These are phyloP conservation scores for Beauveria brongniartii DNA, from an alignment of 2,329 filamentous ascomycete species.

Conservation along the genomic window DNA sequence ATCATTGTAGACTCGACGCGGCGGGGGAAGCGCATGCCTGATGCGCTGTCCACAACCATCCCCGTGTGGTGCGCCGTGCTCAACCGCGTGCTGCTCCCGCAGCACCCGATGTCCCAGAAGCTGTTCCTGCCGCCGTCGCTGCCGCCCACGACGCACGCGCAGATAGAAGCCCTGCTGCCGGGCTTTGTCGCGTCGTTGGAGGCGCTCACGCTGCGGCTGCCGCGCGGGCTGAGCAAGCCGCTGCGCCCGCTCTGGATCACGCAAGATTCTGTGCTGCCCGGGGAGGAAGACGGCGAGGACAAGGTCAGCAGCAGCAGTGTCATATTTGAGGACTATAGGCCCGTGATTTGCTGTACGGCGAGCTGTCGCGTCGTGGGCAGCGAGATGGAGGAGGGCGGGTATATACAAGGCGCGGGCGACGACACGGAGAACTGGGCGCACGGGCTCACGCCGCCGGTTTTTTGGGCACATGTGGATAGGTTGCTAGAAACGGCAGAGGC, in stretches of 20 bases:
- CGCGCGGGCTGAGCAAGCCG: constrained; percentile 56
- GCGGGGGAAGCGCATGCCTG: constrained; percentile 88
- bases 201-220: constrained; percentile 51
- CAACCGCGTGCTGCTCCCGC: constrained; percentile 70
- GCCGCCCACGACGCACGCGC: constrained; percentile 64
- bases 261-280: constrained; percentile 48
- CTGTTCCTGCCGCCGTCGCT: constrained; percentile 66
- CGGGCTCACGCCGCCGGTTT: constrained; percentile 68
- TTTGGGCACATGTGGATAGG: constrained; percentile 61
- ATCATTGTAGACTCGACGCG: constrained; percentile 91
- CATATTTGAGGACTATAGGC: constrained; percentile 53
- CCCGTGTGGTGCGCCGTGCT: constrained; percentile 89
- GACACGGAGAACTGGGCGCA: constrained; percentile 90
- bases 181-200: constrained; percentile 44
- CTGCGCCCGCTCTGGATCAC: constrained; percentile 76
- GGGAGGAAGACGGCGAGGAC: constrained; percentile 12
- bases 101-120: constrained; percentile 33
- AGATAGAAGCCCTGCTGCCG: constrained; percentile 58
- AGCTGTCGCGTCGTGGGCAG: constrained; percentile 63
- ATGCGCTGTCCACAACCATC: constrained; percentile 87
- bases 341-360: constrained; percentile 78
- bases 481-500: constrained; percentile 60
- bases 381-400: constrained; percentile 55
- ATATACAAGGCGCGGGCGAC: constrained; percentile 91
- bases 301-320: constrained; percentile 12